Conservation (phyloP, 345 rosid genomes). For the Arabidopsis arenosa region DNA sequence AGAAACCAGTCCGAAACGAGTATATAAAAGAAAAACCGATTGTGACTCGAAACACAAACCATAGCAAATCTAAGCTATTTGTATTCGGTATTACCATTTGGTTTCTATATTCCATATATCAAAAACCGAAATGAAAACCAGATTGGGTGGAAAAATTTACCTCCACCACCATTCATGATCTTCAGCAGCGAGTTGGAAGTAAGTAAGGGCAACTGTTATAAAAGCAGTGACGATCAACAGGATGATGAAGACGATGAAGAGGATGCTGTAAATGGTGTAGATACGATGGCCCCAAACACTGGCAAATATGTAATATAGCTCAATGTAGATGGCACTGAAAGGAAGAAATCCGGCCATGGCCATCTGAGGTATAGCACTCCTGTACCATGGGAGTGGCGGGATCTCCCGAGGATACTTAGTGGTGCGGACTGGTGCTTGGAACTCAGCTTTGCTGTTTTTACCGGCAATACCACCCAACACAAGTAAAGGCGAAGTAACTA, state of each 20-base stretch:
- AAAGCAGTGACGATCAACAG: slow-evolving; percentile 82
- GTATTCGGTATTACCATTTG: not conserved
- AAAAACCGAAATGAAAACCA: not conserved
- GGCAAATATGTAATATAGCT: slow-evolving; percentile 78
- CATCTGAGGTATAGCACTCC: slow-evolving; percentile 87
- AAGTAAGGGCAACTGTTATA: slow-evolving; percentile 82
- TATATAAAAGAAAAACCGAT: not conserved
- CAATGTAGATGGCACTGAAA: slow-evolving; percentile 81
- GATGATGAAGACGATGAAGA: slow-evolving; percentile 76
- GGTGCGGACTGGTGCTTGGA: slow-evolving; percentile 90
- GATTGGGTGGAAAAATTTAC: slow-evolving; percentile 41
- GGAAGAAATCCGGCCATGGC: slow-evolving; percentile 88
- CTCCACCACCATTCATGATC: slow-evolving; percentile 97
- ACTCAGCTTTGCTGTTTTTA: slow-evolving; percentile 87
- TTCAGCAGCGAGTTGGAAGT: slow-evolving; percentile 91
- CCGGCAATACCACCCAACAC: slow-evolving; percentile 96
- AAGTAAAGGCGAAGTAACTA: slow-evolving; percentile 83
- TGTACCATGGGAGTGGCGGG: slow-evolving; percentile 83
- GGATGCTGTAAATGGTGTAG: slow-evolving; percentile 78
- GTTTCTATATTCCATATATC: not conserved
- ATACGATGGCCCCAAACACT: slow-evolving; percentile 88
- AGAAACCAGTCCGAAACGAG: not conserved
- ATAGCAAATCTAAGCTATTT: not conserved
- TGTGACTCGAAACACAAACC: not conserved
- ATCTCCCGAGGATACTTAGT: slow-evolving; percentile 88